Base-by-base conservation (phyloP, 2,329 filamentous ascomycete species). In the Ophiostoma australiae region DNA sequence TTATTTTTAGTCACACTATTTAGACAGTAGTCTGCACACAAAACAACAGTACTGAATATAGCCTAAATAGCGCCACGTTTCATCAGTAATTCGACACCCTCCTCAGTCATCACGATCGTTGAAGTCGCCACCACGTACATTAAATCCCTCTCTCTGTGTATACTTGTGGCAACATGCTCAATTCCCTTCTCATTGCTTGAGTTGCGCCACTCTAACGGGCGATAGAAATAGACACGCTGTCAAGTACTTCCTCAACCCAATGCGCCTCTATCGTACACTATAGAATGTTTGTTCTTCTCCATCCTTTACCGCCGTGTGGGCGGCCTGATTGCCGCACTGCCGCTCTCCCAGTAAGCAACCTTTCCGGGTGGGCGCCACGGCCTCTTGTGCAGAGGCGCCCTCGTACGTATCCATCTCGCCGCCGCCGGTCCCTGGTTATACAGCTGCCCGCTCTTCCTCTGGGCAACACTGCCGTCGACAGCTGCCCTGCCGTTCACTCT, bases 321-420 rank as follows among this genome's bases (percentile, higher is more conserved):
- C 0, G 52, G 52, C 10, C 52, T 58, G 4, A 17, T 13, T 8
- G 13, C 52, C 10, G 52, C n/a, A 58, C 4, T 17, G n/a, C 52
- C n/a, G 23, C 58, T 33, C 13, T 70, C 69, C 71, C 71, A 72
- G 20, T 72, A 67, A 15, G 70, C 52, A n/a, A 35, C 66, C 0
- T 69, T 66, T 15, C 71, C 71, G 1, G 68, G 71, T 3, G 71
- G 71, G 0, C 63, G 68, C 71, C 71, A 72, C 2, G 68, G 63
- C 20, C 65, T 67, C 33, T 41, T 63, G 4, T 48, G 63, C 4
- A 69, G 33, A 20, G 68, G 68, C 5, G 68, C 55, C 31, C 63
- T 23, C 48, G 61, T 44, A 17, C 41, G 35, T n/a, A 20, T 37
- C 27, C 20, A 31, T 23, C 44, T 31, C 13, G 23, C 37, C 17